Evolutionary conservation across 2,329 filamentous ascomycete genomes (phyloP), one percentile per base, ranked within the genome.

Genomic region (Trichoderma pleuroti): DNA sequence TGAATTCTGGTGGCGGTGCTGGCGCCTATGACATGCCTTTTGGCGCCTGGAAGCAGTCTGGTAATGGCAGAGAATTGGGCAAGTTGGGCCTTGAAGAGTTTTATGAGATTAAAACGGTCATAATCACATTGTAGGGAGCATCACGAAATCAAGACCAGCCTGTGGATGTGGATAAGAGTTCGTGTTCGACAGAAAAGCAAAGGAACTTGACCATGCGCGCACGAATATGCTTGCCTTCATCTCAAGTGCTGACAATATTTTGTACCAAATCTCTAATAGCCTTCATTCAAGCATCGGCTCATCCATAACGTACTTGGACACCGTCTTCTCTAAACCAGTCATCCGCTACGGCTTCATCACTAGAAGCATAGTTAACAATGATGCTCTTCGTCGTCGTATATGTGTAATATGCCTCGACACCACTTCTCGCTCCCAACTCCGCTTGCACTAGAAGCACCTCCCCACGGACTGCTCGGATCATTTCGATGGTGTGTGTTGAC

Each of bases 361-460:
- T 80, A 0, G 84, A 83, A 0, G 88, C 90, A 74, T 91, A 93
- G 77, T 92, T 93, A 72, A 93, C 86, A 34, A 92, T 87, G 0
- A 87, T 90, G 76, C 90, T 92, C 81, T 91, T 92, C 14, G 85
- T 85, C 36, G 77, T 86, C 0, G 87, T 88, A 74, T 89, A 90
- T 1, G 85, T 84, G 63, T 86, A 82, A 74, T 87, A 90, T 0
- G 89, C 87, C 75, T 91, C 91, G 0, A 89, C 74, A 0, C 91
- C 91, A 75, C n/a, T 93, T 93, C 82, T 93, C 91, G 72, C 90
- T 92, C 1, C 91, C 91, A 0, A 93, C 85, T 1, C 91, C 91
- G 73, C 88, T 90, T 1, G 86, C 84, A 42, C 82, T 82, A 74
- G 89, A 88, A 34, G 87, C 82, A 1, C 90, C 89, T 30, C 91